Percentiles rank a stretch among this genome's conserved stretches.
Evolutionary conservation across 768 basidiomycete species (phyloP).

Genomic region (Hygrophoropsis aurantiaca): DNA sequence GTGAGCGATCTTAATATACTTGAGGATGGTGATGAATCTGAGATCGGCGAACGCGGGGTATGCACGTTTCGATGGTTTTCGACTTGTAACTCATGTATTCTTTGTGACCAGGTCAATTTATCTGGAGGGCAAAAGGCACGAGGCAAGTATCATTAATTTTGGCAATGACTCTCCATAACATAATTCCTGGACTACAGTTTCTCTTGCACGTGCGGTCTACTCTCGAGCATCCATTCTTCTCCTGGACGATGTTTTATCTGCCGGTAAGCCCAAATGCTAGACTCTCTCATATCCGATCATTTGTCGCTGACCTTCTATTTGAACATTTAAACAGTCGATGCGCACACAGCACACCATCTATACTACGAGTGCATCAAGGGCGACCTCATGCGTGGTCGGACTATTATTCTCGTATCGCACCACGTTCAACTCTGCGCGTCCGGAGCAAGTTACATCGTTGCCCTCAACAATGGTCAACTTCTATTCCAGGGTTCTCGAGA

Average conservation of each 20-base stretch:
- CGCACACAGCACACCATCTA: constrained; percentile 80
- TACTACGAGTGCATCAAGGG: constrained; percentile 79
- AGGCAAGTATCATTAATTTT: constrained; percentile 35
- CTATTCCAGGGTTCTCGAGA: constrained; percentile 68
- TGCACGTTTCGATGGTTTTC: not conserved
- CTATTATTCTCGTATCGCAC: constrained; percentile 89
- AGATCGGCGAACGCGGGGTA: constrained; percentile 86
- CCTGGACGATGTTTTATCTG: constrained; percentile 77
- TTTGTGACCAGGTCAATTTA: constrained; percentile 22
- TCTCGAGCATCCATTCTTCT: constrained; percentile 80
- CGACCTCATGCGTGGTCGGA: constrained; percentile 73
- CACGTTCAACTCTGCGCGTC: constrained; percentile 87
- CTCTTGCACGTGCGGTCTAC: constrained; percentile 84
- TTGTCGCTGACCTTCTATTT: no score
- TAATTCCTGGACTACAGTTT: constrained; percentile 45
- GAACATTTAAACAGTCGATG: constrained; percentile 76
- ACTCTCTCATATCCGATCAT: no score
- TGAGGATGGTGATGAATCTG: constrained; percentile 85
- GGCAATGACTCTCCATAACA: not conserved
- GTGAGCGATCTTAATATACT: constrained; percentile 76
- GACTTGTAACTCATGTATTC: not conserved
- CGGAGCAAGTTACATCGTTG: constrained; percentile 79
- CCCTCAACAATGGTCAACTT: constrained; percentile 70
- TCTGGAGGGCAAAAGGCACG: constrained; percentile 66
- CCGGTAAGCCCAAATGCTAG: constrained; percentile 28